phyloP scores from a whole-genome alignment of 345 rosid species.

The Raphanus raphanistrum region DNA sequence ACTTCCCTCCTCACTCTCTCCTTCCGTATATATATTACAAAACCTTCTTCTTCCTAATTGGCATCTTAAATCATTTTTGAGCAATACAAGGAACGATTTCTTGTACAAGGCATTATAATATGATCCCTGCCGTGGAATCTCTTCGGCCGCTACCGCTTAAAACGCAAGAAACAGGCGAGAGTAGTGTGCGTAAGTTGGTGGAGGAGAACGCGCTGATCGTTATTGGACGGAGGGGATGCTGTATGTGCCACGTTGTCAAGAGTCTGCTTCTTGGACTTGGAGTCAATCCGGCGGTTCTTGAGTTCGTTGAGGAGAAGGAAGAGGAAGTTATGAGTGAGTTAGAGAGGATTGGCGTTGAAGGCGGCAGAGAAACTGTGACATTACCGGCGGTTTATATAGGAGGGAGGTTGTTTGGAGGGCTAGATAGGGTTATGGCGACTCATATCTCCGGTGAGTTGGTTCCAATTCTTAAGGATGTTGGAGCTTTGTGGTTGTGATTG shows the following conservation, averaged over 20 bases:
- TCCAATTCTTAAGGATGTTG: conserved; percentile 75
- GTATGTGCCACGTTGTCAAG: conserved; percentile 76
- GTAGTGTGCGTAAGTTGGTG: conserved; percentile 42
- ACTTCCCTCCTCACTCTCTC: conserved; percentile 34
- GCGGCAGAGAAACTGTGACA: conserved; percentile 37
- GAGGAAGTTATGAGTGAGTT: conserved; percentile 42
- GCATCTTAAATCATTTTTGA: neutral
- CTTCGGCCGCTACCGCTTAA: conserved; percentile 9
- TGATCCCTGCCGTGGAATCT: conserved; percentile 5
- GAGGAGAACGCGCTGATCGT: conserved; percentile 62
- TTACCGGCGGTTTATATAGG: conserved; percentile 80
- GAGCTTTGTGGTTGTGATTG: conserved; percentile 78
- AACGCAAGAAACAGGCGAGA: conserved; percentile 23
- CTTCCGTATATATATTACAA: neutral
- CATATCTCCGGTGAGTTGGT: conserved; percentile 86
- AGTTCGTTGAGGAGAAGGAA: conserved; percentile 61
- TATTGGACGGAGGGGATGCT: conserved; percentile 65
- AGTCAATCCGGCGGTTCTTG: conserved; percentile 66
- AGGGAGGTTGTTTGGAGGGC: conserved; percentile 79
- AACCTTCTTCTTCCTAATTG: neutral
- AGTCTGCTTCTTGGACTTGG: conserved; percentile 68
- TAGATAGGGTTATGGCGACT: conserved; percentile 76
- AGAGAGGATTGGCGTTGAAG: conserved; percentile 22
- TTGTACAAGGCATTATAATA: conserved; percentile 37
- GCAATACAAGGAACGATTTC: conserved; percentile 69